Conservation (phyloP, 1,139 yeast species). For the Kluyveromyces sp. region DNA sequence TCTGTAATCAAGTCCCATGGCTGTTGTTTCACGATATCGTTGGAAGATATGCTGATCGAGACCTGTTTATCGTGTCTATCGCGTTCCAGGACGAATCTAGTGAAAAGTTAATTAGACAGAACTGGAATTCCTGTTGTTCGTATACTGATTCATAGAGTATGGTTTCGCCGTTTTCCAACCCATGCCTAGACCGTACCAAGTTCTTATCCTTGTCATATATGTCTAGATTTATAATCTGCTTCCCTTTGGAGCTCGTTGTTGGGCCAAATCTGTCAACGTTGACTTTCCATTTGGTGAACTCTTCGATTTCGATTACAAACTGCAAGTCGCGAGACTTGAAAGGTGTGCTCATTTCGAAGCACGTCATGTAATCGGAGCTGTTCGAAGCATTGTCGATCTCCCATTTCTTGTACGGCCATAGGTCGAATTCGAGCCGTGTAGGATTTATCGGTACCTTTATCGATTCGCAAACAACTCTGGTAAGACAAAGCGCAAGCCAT, state of each 20-base stretch:
- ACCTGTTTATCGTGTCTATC: slow-evolving; percentile 15
- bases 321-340: slow-evolving; percentile 9
- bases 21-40: slow-evolving; percentile 1
- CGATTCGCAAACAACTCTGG: background rate
- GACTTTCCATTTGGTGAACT: slow-evolving; percentile 10
- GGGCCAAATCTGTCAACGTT: slow-evolving; percentile 20
- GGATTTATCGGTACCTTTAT: slow-evolving; percentile 1
- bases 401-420: slow-evolving; percentile 3
- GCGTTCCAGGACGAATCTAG: slow-evolving; percentile 24
- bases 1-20: slow-evolving; percentile 5
- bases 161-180: slow-evolving; percentile 2
- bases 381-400: background rate
- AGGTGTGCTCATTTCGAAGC: background rate
- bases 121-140: slow-evolving; percentile 5
- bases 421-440: slow-evolving; percentile 1
- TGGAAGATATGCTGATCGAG: slow-evolving; percentile 9
- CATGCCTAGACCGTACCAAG: slow-evolving; percentile 8
- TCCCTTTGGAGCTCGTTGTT: slow-evolving; percentile 17
- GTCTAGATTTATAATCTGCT: slow-evolving; percentile 16
- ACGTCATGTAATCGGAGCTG: background rate
- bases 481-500: too few relatives aligned
- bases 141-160: background rate
- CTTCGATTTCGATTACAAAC: slow-evolving; percentile 7
- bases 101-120: slow-evolving; percentile 19
- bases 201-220: slow-evolving; percentile 12